Evolutionary conservation across 2,329 filamentous ascomycete species (phyloP), one percentile per base, ranked within the genome.

Genomic region (Elsinoe ampelina): DNA sequence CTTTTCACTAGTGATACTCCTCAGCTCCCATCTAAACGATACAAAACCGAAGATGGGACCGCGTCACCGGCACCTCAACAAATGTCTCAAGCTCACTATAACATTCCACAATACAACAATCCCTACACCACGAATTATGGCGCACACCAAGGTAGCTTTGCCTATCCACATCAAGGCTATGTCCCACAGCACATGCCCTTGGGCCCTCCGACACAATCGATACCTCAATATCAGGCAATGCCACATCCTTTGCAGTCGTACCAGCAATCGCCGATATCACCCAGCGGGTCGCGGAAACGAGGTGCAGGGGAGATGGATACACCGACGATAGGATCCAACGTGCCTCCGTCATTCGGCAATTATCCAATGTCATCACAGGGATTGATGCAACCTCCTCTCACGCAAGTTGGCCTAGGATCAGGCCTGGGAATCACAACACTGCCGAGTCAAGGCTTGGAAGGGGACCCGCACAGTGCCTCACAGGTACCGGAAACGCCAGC

Each of bases 1-100:
- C 36, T 36, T 35, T 17, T 13, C n/a, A n/a, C 6, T 26, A 56
- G 54, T 42, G 54, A 56, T 56, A 56, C 54, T 36, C 54, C 54
- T 13, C 54, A 56, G 19, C 42, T 56, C 20, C 41, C 54, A 11
- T 56, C 54, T n/a, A 56, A 56, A 32, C 54, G 54, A n/a, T 45
- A 34, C 39, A 56, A 56, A 32, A 32, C 26, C 26, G 54, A 56
- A 35, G 54, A 56, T 47, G 54, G 38, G 12, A 56, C 54, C 15
- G 54, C 22, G 11, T 56, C 54, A 15, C 54, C 54, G 10, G 41
- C 54, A n/a, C 54, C 54, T 26, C 22, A 35, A 30, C 54, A 56
- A 34, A 56, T 56, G 54, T 48, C 54, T 30, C 39, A 45, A 13
- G 17, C 22, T 32, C 47, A 47, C 30, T 56, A 56, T 17, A 17